Evolutionary conservation across 2,329 filamentous ascomycete species (phyloP), one percentile per base, ranked within the genome.

Genomic region (Talaromyces amestolkiae): DNA sequence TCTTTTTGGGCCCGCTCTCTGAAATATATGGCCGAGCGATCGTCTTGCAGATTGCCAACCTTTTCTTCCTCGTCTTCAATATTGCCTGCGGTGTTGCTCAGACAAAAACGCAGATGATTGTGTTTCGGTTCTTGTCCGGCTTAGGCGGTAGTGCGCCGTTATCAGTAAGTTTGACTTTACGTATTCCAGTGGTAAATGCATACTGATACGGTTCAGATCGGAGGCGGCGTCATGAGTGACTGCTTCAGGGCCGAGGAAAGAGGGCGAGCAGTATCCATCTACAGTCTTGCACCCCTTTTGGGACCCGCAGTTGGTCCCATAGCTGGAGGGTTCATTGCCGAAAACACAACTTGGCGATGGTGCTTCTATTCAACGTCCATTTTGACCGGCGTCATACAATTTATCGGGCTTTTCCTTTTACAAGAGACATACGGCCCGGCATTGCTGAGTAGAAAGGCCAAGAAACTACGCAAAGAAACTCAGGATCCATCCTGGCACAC

Each of bases 311-410:
- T 89, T 19, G 87, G 87, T 0, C 87, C 87, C 0, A 85, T 89
- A 2, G 81, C 82, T 0, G 87, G 87, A 13, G 87, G 84, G 0
- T 89, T 86, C 70, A 87, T 91, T 27, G 82, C 87, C 0, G 78
- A 89, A 70, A 67, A 84, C 79, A 86, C 83, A 8, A 87, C 84
- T 0, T 92, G 90, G 90, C 83, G 89, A 45, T 92, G 90, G 90
- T 85, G 87, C 8, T 92, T 92, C 78, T 91, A 85, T 77, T 81
- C 86, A 0, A 89, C 87, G 0, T 86, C 86, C 1, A 88, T 91
- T 65, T 80, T 80, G 27, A 86, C 87, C 65, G 88, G 81, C 1
- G 66, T 86, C 13, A 84, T 92, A 60, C 88, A 91, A 72, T 66
- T 83, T 11, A 77, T 84, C 8, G 89, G 89, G 5, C 74, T 91